These are phyloP conservation scores for sunflower (Helianthus annuus) DNA, from an alignment of 129 eudicot genomes.

Conservation along the genomic window DNA sequence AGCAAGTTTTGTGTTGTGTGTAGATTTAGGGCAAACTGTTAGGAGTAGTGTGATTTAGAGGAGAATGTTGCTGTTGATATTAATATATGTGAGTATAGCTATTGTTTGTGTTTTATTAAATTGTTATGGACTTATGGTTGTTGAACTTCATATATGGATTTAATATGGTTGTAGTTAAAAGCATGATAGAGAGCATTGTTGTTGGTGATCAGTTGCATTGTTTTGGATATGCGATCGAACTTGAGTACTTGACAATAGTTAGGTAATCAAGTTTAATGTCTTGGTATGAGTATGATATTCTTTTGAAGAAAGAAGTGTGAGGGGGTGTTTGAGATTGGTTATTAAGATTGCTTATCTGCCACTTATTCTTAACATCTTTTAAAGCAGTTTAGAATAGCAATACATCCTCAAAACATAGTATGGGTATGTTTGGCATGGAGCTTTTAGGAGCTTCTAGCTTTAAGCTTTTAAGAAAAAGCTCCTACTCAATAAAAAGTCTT, in stretches of 20 bases:
- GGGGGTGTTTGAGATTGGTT: background rate
- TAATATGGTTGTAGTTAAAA: too few relatives aligned
- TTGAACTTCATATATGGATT: too few relatives aligned
- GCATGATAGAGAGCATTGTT: too few relatives aligned
- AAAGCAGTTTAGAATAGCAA: background rate
- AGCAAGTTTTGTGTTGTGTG: conserved; percentile 5
- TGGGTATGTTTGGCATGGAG: too few relatives aligned
- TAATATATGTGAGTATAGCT: background rate
- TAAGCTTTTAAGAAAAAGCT: too few relatives aligned
- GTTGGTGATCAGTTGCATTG: too few relatives aligned
- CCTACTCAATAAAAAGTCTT: too few relatives aligned
- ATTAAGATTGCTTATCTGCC: background rate
- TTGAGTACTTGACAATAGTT: background rate
- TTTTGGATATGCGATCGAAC: background rate
- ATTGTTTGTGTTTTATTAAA: background rate
- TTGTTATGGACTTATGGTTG: too few relatives aligned
- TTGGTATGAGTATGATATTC: background rate
- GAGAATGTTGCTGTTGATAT: conserved; percentile 2
- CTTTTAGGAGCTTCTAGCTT: too few relatives aligned
- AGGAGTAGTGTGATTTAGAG: background rate
- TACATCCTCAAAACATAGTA: background rate
- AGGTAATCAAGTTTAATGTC: background rate
- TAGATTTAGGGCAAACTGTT: background rate
- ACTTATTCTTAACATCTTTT: background rate
- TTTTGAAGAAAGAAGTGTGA: background rate